Percentiles rank a stretch among this genome's conserved stretches.
phyloP scores from a whole-genome alignment of 352 stramenopile genomes.

The Thalassiosira exigua region DNA sequence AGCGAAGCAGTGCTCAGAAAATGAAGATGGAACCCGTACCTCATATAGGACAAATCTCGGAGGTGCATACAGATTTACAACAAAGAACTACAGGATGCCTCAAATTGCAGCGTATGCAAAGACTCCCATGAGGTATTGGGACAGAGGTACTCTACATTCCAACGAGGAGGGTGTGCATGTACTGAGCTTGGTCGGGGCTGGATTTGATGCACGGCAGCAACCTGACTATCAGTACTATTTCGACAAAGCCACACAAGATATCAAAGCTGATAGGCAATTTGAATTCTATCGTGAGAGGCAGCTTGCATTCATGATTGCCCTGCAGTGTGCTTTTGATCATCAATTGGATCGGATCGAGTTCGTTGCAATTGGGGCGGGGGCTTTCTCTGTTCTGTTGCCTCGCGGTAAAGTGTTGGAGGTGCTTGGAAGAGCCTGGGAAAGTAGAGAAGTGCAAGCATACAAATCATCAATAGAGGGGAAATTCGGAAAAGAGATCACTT shows the following conservation, averaged over 20 bases:
- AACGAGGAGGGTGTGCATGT: constrained; percentile 28
- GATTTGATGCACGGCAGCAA: constrained; percentile 18
- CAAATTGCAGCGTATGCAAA: constrained; percentile 26
- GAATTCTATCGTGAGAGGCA: constrained; percentile 34
- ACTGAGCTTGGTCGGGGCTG: constrained; percentile 22
- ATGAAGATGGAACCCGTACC: constrained; percentile 3
- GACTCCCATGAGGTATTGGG: constrained; percentile 18
- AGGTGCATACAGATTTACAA: constrained; percentile 25
- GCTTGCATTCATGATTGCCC: constrained; percentile 18
- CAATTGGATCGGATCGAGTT: constrained; percentile 27
- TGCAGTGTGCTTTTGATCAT: constrained; percentile 32
- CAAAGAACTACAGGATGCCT: constrained; percentile 18
- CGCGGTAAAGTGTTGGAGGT: constrained; percentile 10
- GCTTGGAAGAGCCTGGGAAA: constrained; percentile 14
- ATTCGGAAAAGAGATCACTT: constrained; percentile 5
- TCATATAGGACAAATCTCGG: constrained; percentile 18
- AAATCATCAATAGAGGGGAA: constrained; percentile 8
- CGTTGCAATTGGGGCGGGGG: constrained; percentile 14
- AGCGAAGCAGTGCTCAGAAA: constrained; percentile 9
- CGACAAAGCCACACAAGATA: constrained; percentile 13
- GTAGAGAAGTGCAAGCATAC: constrained; percentile 18
- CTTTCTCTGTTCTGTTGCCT: constrained; percentile 5
- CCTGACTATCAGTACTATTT: constrained; percentile 30
- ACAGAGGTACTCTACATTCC: background rate
- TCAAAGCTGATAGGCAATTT: constrained; percentile 5